Conservation (phyloP, 805 yeast species). For the Saccharomycopsis sp. region DNA sequence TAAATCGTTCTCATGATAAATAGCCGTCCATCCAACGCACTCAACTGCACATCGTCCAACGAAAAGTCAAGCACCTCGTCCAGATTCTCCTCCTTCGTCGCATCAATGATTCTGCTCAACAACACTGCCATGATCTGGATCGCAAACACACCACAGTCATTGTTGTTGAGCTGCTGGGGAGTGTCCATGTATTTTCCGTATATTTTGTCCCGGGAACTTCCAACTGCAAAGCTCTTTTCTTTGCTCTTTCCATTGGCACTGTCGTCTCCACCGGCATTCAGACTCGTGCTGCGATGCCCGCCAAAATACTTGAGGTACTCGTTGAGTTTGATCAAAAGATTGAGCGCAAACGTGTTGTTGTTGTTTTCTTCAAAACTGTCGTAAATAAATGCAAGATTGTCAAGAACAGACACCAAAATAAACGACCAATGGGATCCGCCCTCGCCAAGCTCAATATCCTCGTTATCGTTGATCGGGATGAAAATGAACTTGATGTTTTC, state of each 20-base stretch:
- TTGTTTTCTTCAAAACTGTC: slow-evolving; percentile 44
- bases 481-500: slow-evolving; percentile 46
- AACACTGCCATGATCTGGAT: slow-evolving; percentile 33
- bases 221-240: slow-evolving; percentile 19
- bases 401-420: slow-evolving; percentile 44
- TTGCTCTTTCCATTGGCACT: slow-evolving; percentile 1
- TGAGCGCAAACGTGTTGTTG: slow-evolving; percentile 27
- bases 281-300: slow-evolving; percentile 1
- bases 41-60: slow-evolving; percentile 35
- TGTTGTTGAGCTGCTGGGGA: slow-evolving; percentile 59
- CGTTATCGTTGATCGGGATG: slow-evolving; percentile 62
- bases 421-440: slow-evolving; percentile 79
- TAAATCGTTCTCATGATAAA: slow-evolving; percentile 34
- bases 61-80: slow-evolving; percentile 31
- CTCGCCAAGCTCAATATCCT: slow-evolving; percentile 48
- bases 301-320: slow-evolving; percentile 24
- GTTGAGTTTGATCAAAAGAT: not conserved
- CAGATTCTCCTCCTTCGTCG: slow-evolving; percentile 23
- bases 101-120: slow-evolving; percentile 29
- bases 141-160: slow-evolving; percentile 55
- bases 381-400: slow-evolving; percentile 43
- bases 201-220: slow-evolving; percentile 23
- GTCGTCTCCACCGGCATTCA: not conserved
- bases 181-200: slow-evolving; percentile 23
- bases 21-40: slow-evolving; percentile 43